A percentile compares a stretch with the other conserved stretches of the same genome.
These are phyloP conservation scores for Ophiostoma tasmaniense DNA, from an alignment of 2,329 filamentous ascomycete genomes.

Conservation along the genomic window DNA sequence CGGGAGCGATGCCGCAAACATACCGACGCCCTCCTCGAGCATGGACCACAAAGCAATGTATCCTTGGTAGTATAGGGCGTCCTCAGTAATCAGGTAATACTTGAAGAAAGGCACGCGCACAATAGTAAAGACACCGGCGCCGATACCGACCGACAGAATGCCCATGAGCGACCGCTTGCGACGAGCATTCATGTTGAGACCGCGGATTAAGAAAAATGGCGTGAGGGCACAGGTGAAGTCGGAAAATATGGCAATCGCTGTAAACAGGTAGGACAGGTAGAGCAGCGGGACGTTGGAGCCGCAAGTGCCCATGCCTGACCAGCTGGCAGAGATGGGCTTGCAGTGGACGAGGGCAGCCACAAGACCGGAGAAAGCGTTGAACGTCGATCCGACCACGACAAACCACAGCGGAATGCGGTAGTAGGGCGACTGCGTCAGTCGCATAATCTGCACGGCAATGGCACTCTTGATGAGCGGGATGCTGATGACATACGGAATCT, in stretches of 20 bases:
- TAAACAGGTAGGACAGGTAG: constrained; percentile 16
- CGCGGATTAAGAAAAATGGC: constrained; percentile 18
- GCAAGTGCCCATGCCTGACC: constrained; percentile 20
- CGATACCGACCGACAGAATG: constrained; percentile 22
- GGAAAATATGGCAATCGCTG: constrained; percentile 14
- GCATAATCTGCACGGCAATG: constrained; percentile 19
- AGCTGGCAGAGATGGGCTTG: constrained; percentile 19
- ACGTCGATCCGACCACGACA: constrained; percentile 13
- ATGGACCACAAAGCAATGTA: constrained; percentile 17
- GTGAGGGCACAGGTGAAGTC: constrained; percentile 18
- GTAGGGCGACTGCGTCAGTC: constrained; percentile 12
- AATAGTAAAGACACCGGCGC: constrained; percentile 31
- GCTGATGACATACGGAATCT: constrained; percentile 19
- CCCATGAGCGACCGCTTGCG: constrained; percentile 16
- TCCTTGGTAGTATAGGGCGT: constrained; percentile 15
- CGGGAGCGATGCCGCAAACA: constrained; percentile 17
- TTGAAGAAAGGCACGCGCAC: constrained; percentile 24
- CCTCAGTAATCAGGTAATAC: constrained; percentile 12
- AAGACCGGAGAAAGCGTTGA: constrained; percentile 19
- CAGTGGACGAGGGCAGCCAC: constrained; percentile 21
- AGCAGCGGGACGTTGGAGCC: constrained; percentile 17
- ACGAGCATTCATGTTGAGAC: constrained; percentile 18
- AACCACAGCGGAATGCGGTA: constrained; percentile 17
- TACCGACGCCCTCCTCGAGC: constrained; percentile 16
- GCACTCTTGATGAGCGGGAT: constrained; percentile 20